Conservation (phyloP, 2,329 filamentous ascomycete species). For the Phialophora macrospora region DNA sequence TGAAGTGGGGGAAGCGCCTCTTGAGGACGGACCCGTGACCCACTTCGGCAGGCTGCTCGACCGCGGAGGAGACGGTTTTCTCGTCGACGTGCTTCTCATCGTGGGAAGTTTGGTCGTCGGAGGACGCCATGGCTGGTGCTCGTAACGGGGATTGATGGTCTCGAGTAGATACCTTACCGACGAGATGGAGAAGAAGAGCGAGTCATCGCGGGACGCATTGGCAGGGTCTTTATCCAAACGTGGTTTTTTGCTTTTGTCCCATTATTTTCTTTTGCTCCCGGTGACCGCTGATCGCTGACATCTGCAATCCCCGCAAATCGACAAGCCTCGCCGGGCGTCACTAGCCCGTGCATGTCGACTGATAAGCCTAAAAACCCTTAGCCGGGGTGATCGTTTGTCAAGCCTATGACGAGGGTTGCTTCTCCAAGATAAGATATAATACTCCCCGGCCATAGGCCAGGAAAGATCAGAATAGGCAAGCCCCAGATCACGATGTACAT, state of each 20-base stretch:
- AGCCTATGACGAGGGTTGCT: slow-evolving; percentile 8
- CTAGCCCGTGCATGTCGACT: slow-evolving; percentile 6
- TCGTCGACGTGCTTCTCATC: slow-evolving; percentile 5
- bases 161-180: slow-evolving; percentile 33
- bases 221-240: background rate
- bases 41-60: slow-evolving; percentile 27
- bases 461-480: background rate
- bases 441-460: background rate
- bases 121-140: slow-evolving; percentile 24
- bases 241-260: background rate
- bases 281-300: background rate
- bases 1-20: slow-evolving; percentile 30
- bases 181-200: background rate
- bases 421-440: slow-evolving; percentile 5
- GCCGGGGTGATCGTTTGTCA: slow-evolving; percentile 8
- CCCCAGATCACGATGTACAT: background rate
- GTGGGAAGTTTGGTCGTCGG: slow-evolving; percentile 17
- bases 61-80: slow-evolving; percentile 17
- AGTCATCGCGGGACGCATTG: background rate
- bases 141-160: background rate
- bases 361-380: slow-evolving; percentile 15
- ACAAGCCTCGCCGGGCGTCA: background rate
- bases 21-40: slow-evolving; percentile 21
- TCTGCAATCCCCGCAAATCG: background rate
- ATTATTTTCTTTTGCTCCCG: background rate